These are phyloP conservation scores for Cryphonectria nitschkei DNA, from an alignment of 2,329 filamentous ascomycete species.

Conservation along the genomic window DNA sequence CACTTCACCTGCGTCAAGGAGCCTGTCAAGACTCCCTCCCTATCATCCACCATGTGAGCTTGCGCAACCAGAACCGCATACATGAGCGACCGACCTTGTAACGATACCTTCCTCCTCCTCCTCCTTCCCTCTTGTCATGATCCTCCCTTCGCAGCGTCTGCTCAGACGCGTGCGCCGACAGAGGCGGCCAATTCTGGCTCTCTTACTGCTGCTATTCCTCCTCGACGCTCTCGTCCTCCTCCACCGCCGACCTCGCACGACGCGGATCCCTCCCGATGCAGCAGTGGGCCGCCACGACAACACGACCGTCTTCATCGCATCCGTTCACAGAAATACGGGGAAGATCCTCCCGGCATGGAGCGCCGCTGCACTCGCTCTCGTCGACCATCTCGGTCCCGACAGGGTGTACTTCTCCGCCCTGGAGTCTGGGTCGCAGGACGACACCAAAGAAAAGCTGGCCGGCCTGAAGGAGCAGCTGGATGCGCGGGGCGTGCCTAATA, in stretches of 20 bases:
- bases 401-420: slow-evolving; percentile 69
- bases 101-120: not conserved
- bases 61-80: not conserved
- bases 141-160: slow-evolving; percentile 39
- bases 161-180: slow-evolving; percentile 39
- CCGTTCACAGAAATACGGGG: slow-evolving; percentile 70
- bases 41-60: not conserved
- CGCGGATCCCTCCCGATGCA: slow-evolving; percentile 34
- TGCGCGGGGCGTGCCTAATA: slow-evolving; percentile 52
- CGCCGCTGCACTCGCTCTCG: slow-evolving; percentile 58
- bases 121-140: slow-evolving; percentile 34
- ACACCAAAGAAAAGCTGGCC: slow-evolving; percentile 64
- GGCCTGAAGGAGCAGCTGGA: slow-evolving; percentile 60
- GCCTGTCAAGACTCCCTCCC: not conserved
- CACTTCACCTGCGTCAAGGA: not conserved
- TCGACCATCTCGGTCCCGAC: slow-evolving; percentile 58
- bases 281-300: slow-evolving; percentile 29
- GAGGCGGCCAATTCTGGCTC: slow-evolving; percentile 39
- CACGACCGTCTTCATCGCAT: slow-evolving; percentile 63
- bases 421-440: slow-evolving; percentile 70
- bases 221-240: slow-evolving; percentile 41
- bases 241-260: slow-evolving; percentile 37
- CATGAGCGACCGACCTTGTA: slow-evolving; percentile 6
- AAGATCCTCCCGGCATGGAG: slow-evolving; percentile 63
- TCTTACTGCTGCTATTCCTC: slow-evolving; percentile 39